Percentiles rank a stretch among this genome's conserved stretches.
phyloP scores from a whole-genome alignment of 345 rosid genomes.

The Populus euphratica region DNA sequence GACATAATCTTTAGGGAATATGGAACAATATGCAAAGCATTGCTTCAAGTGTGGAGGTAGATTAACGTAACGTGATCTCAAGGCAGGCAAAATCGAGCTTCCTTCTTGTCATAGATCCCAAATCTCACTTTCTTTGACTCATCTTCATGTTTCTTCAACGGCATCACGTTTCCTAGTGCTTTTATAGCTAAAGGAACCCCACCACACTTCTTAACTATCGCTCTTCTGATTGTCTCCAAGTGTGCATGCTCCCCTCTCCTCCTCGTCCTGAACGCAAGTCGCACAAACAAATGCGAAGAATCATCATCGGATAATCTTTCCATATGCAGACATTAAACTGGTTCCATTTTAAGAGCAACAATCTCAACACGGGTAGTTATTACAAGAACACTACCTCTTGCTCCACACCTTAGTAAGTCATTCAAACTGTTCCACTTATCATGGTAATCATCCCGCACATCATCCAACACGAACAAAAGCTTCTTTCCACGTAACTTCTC shows the following conservation, averaged over 20 bases:
- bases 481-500: no score
- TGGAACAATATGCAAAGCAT: conserved; percentile 8
- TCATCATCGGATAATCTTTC: conserved; percentile 5
- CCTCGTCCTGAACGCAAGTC: not conserved
- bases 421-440: conserved; percentile 3
- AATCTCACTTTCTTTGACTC: not conserved
- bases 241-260: not conserved
- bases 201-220: conserved; percentile 12
- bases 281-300: conserved; percentile 14
- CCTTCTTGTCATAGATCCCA: conserved; percentile 7
- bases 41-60: not conserved
- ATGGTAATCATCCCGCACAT: not conserved
- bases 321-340: not conserved
- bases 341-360: conserved; percentile 6
- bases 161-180: conserved; percentile 14
- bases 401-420: not conserved
- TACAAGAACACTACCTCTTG: not conserved
- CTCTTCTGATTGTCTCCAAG: conserved; percentile 16
- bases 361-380: not conserved
- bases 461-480: no score
- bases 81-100: not conserved
- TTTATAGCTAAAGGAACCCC: conserved; percentile 18
- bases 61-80: conserved; percentile 4
- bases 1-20: not conserved
- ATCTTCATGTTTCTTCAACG: not conserved